These are phyloP conservation scores for Pseudopyrenochaeta lycopersici DNA, from an alignment of 2,329 filamentous ascomycete species.

Conservation along the genomic window DNA sequence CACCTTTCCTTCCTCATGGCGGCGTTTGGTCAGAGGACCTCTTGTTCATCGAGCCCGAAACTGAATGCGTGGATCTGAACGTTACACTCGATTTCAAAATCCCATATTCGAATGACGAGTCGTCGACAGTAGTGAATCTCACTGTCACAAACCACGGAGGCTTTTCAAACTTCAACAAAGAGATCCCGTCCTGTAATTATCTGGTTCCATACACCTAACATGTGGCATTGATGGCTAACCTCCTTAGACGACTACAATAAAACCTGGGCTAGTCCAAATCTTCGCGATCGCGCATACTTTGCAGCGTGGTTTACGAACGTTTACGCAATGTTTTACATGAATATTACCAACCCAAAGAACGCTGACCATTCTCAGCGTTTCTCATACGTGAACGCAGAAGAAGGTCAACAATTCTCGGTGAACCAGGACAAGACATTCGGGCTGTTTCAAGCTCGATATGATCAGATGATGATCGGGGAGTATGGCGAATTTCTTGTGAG, in stretches of 20 bases:
- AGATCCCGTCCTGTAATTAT: slow-evolving; percentile 36
- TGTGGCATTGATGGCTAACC: not conserved
- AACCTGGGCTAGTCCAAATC: slow-evolving; percentile 48
- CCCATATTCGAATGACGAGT: slow-evolving; percentile 7
- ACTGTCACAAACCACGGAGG: slow-evolving; percentile 56
- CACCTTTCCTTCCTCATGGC: slow-evolving; percentile 44
- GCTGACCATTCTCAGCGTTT: slow-evolving; percentile 29
- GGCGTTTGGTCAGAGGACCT: slow-evolving; percentile 58
- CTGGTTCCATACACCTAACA: not conserved
- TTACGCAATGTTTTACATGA: slow-evolving; percentile 51
- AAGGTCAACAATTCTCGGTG: slow-evolving; percentile 8
- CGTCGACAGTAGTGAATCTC: slow-evolving; percentile 37
- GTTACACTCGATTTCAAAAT: slow-evolving; percentile 55
- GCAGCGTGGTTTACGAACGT: slow-evolving; percentile 56
- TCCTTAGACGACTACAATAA: slow-evolving; percentile 34
- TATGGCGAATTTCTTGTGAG: slow-evolving; percentile 2
- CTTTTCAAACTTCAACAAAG: slow-evolving; percentile 50
- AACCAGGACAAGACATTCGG: not conserved
- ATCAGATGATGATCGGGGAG: slow-evolving; percentile 8
- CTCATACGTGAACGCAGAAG: slow-evolving; percentile 47
- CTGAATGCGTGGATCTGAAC: slow-evolving; percentile 55
- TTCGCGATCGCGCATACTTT: slow-evolving; percentile 54
- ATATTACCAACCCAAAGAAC: slow-evolving; percentile 46
- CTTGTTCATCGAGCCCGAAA: slow-evolving; percentile 59
- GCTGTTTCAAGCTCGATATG: slow-evolving; percentile 6